Conservation (phyloP, 2,329 filamentous ascomycete species). For the Lecanosticta acicola region DNA sequence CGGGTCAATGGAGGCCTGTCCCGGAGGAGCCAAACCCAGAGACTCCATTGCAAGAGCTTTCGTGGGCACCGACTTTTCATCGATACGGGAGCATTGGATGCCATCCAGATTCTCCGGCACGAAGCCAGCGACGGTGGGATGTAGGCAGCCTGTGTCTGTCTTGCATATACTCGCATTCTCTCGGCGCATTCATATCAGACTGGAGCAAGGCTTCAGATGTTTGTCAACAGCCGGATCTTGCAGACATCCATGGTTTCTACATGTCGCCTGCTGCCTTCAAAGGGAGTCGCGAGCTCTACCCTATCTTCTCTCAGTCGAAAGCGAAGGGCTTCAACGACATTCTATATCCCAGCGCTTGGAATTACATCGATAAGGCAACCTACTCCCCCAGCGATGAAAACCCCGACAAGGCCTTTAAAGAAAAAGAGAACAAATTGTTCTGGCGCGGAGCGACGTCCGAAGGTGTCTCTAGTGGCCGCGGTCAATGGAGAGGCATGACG, state of each 20-base stretch:
- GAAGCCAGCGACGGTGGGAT: conserved; percentile 58
- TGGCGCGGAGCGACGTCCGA: conserved; percentile 69
- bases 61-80: conserved; percentile 37
- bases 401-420: conserved; percentile 51
- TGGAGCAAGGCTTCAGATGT: conserved; percentile 62
- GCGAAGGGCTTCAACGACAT: conserved; percentile 70
- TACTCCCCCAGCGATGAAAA: conserved; percentile 48
- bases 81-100: conserved; percentile 51
- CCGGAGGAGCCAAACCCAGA: conserved; percentile 28
- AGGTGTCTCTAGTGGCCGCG: conserved; percentile 44
- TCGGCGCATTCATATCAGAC: conserved; percentile 60
- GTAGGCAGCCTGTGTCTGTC: conserved; percentile 57
- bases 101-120: conserved; percentile 55
- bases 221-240: conserved; percentile 72
- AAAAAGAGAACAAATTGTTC: conserved; percentile 62
- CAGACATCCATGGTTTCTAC: conserved; percentile 67
- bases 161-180: conserved; percentile 60
- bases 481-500: conserved; percentile 61
- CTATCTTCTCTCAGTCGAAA: conserved; percentile 71
- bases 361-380: conserved; percentile 54
- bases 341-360: conserved; percentile 59
- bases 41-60: conserved; percentile 27
- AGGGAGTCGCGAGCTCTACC: conserved; percentile 60
- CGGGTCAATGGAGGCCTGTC: conserved; percentile 35
- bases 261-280: conserved; percentile 58